Conservation (phyloP, 495 filamentous ascomycete species). For the Aspergillus coremiiformis region DNA sequence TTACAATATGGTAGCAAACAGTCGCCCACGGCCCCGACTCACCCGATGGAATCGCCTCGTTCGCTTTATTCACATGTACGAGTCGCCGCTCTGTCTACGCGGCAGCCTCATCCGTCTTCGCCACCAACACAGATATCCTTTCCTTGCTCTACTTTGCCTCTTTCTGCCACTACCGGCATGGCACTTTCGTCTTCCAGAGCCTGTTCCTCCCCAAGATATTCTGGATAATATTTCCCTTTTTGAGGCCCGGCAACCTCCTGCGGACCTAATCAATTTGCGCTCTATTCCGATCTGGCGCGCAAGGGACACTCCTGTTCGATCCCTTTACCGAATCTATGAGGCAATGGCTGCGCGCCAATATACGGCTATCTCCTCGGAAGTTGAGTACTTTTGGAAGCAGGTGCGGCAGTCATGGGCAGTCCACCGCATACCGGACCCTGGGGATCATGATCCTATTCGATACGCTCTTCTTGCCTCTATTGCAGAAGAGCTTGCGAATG, state of each 20-base stretch:
- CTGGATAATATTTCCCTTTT: constrained; percentile 2
- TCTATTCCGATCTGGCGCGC: constrained; percentile 6
- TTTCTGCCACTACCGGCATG: too few species aligned
- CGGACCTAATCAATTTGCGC: constrained; percentile 4
- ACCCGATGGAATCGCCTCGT: too few species aligned
- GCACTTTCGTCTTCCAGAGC: too few species aligned
- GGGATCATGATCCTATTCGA: constrained; percentile 15
- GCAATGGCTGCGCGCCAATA: constrained; percentile 10
- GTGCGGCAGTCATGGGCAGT: constrained; percentile 6
- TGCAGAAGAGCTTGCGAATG: constrained; percentile 18
- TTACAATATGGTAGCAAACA: too few species aligned
- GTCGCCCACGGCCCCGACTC: too few species aligned
- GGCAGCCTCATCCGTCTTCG: too few species aligned
- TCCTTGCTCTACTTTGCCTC: too few species aligned
- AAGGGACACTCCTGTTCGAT: constrained; percentile 20
- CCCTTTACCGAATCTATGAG: constrained; percentile 23
- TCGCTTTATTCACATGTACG: too few species aligned
- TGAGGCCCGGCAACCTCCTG: background rate
- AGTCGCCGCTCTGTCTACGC: too few species aligned
- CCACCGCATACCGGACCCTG: constrained; percentile 15
- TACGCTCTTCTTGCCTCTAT: constrained; percentile 21
- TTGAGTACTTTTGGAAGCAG: constrained; percentile 22
- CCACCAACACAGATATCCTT: too few species aligned
- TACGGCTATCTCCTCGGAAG: constrained; percentile 12
- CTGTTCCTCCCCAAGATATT: too few species aligned